Base-by-base conservation (phyloP, 352 stramenopile species). In the Pilasporangium apinafurcum region DNA sequence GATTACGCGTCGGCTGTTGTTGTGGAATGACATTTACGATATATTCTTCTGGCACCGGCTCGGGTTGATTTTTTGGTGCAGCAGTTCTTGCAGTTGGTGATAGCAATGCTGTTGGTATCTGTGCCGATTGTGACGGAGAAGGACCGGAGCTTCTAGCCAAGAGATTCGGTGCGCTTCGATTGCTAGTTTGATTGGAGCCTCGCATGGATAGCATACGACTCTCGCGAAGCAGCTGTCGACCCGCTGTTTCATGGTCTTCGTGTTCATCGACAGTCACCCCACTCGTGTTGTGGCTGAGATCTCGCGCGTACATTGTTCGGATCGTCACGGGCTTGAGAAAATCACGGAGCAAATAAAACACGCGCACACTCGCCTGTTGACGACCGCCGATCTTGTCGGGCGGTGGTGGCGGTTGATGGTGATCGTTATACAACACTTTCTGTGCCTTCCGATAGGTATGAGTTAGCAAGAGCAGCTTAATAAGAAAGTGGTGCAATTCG, bases 381-480 rank as follows among this genome's bases (percentile, higher is more conserved):
- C 59, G 64, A 37, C 45, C 68, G 53, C 44, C 71, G 52, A 26
- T 48, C 49, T 12, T 51, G 48, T 39, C 58, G 64, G 9, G 53
- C 52, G 12, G 46, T 7, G 24, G 38, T n/a, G 40, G 43, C 17
- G 53, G 30, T 5, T 56, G 48, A 27, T 60, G 48, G 13, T 38
- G 28, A 6, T 21, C 24, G 21, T 85, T 67, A 21, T 79, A 74
- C 8, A 78, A 64, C 27, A 65, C 39, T 41, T 86, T 85, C 42
- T 89, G 77, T 16, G 66, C 69, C 53, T 89, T 89, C 20, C 73
- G 62, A 51, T 83, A 89, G 57, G 62, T 77, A 58, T 89, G 71
- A 32, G 74, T 86, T 44, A 84, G 65, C 26, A 82, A 59, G 12
- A 89, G 57, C 25, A 89, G 59, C 40, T 73, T 75, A 45, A 84